A percentile compares a stretch with the other conserved stretches of the same genome.
Evolutionary conservation across 2,329 filamentous ascomycete genomes (phyloP).

Genomic region (Xylaria multiplex): DNA sequence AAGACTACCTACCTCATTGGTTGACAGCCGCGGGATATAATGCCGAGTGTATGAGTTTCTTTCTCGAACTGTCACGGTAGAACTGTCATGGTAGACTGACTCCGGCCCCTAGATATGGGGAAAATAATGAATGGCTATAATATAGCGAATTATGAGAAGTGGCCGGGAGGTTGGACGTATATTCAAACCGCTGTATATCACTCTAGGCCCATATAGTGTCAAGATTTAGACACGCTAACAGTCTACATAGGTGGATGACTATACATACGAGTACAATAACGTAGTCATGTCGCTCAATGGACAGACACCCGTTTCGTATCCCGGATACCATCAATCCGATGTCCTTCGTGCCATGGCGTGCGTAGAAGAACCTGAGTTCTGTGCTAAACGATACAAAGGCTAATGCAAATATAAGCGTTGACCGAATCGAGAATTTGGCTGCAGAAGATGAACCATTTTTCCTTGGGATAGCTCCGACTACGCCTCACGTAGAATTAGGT

Average conservation of each 20-base stretch:
- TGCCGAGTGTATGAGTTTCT: constrained; percentile 25
- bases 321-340: constrained; percentile 36
- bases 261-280: constrained; percentile 36
- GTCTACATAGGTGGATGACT: constrained; percentile 26
- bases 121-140: constrained; percentile 38
- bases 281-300: constrained; percentile 30
- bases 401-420: constrained; percentile 27
- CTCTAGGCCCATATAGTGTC: not conserved
- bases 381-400: not conserved
- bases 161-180: constrained; percentile 28
- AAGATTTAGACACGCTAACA: not conserved
- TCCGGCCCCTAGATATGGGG: constrained; percentile 26
- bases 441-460: constrained; percentile 30
- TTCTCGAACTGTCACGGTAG: not conserved
- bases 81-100: constrained; percentile 9
- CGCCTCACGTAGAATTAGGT: constrained; percentile 32
- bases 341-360: constrained; percentile 32
- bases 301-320: constrained; percentile 34
- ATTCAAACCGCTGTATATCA: constrained; percentile 17
- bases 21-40: constrained; percentile 34
- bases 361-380: not conserved
- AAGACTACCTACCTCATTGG: constrained; percentile 36
- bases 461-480: constrained; percentile 28
- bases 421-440: constrained; percentile 34
- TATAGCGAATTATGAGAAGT: constrained; percentile 27